phyloP scores from a whole-genome alignment of 2,329 filamentous ascomycete species.

The Sordariomycetes sp. region DNA sequence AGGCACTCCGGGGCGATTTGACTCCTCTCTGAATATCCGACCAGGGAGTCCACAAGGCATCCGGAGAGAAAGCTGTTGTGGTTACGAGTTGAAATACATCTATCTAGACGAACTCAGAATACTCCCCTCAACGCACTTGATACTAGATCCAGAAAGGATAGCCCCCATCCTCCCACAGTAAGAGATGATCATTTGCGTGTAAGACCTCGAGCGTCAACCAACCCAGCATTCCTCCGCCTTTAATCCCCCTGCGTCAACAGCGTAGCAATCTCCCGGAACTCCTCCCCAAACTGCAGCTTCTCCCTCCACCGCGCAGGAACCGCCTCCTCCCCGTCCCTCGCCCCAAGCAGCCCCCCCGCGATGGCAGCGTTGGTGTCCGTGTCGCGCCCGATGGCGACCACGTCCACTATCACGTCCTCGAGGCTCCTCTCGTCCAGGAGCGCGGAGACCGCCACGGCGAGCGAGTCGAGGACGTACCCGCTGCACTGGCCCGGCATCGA shows the following conservation, averaged over 20 bases:
- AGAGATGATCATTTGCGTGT: too few species aligned
- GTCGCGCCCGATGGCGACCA: conserved; percentile 31
- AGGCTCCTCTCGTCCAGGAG: conserved; percentile 24
- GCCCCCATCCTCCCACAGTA: too few species aligned
- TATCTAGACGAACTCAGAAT: too few species aligned
- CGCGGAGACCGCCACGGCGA: conserved; percentile 27
- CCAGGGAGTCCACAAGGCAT: too few species aligned
- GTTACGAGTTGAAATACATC: too few species aligned
- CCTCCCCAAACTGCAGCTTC: conserved; percentile 24
- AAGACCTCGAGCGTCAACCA: too few species aligned
- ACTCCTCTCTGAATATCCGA: too few species aligned
- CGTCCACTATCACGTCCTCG: conserved; percentile 32
- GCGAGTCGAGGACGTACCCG: conserved; percentile 31
- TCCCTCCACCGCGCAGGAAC: conserved; percentile 28
- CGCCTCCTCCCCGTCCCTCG: conserved; percentile 26
- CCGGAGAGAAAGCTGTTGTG: too few species aligned
- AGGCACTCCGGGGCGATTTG: too few species aligned
- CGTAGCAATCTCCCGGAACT: conserved; percentile 17
- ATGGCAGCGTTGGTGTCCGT: conserved; percentile 36
- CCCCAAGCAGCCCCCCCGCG: conserved; percentile 32
- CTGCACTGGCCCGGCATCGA: conserved; percentile 17
- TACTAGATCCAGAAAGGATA: too few species aligned
- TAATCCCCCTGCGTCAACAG: neutral
- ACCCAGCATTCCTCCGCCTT: too few species aligned
- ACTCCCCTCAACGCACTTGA: too few species aligned